Conservation (phyloP, 23 red algal species). For the Pyropia haitanensis region DNA sequence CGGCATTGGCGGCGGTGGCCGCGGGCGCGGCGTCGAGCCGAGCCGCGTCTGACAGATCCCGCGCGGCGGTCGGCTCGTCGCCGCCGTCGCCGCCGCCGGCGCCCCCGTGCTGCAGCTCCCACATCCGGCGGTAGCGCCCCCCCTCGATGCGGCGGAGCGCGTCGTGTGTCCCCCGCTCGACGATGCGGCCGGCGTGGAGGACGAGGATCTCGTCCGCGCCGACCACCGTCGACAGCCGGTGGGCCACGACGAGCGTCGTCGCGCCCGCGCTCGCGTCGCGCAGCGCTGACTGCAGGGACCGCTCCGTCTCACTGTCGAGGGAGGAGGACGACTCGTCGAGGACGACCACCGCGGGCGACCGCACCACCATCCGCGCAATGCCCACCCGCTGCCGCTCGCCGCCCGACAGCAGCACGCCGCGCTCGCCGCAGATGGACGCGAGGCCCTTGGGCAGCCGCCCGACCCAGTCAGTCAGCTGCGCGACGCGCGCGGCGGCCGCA, state of each 20-base stretch:
- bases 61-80: too few relatives aligned
- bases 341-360: conserved; percentile 60
- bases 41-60: too few relatives aligned
- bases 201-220: conserved; percentile 87
- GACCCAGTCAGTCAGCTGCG: conserved; percentile 56
- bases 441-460: conserved; percentile 36
- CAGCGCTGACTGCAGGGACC: conserved; percentile 60
- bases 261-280: conserved; percentile 34
- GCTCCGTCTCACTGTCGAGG: conserved; percentile 71
- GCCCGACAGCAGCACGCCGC: conserved; percentile 59
- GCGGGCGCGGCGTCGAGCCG: too few relatives aligned
- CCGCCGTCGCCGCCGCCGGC: too few relatives aligned
- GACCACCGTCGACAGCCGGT: conserved; percentile 73
- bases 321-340: conserved; percentile 73
- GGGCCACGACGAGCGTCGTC: conserved; percentile 80
- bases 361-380: conserved; percentile 73
- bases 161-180: conserved; percentile 60
- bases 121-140: conserved; percentile 6
- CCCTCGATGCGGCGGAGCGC: conserved; percentile 9
- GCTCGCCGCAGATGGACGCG: conserved; percentile 56
- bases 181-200: conserved; percentile 40
- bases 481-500: conserved; percentile 33
- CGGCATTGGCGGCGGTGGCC: too few relatives aligned
- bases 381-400: conserved; percentile 82
- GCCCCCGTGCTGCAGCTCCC: conserved; percentile 14